These are phyloP conservation scores for Pseudogymnoascus sp. DNA, from an alignment of 2,329 filamentous ascomycete species.

Conservation along the genomic window DNA sequence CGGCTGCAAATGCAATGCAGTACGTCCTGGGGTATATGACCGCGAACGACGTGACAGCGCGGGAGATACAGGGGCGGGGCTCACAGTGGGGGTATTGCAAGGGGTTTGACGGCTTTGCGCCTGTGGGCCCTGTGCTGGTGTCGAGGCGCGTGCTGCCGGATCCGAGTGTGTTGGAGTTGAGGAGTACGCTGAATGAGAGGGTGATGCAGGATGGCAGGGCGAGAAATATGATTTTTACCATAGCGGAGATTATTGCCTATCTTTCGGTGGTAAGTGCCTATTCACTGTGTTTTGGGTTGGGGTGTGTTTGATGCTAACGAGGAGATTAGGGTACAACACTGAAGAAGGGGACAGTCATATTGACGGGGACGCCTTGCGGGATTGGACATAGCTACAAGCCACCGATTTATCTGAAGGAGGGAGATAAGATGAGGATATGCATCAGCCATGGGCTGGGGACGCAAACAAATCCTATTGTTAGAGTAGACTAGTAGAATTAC, in stretches of 20 bases:
- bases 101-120: conserved; percentile 51
- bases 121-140: conserved; percentile 44
- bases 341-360: conserved; percentile 14
- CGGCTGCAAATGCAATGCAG: conserved; percentile 47
- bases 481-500: not conserved
- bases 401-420: conserved; percentile 33
- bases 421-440: conserved; percentile 16
- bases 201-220: conserved; percentile 39
- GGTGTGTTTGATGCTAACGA: conserved; percentile 15
- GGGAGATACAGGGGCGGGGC: conserved; percentile 47
- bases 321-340: conserved; percentile 28
- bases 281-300: not conserved
- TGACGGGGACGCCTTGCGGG: conserved; percentile 15
- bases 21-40: conserved; percentile 59
- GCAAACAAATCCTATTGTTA: conserved; percentile 18
- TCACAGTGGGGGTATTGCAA: conserved; percentile 53
- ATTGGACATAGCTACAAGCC: conserved; percentile 17
- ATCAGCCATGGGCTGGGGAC: conserved; percentile 22
- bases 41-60: conserved; percentile 56
- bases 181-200: conserved; percentile 41
- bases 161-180: conserved; percentile 32
- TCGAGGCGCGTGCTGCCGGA: conserved; percentile 34
- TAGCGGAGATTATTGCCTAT: conserved; percentile 36
- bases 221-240: conserved; percentile 48
- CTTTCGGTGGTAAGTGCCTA: conserved; percentile 7